Evolutionary conservation across 257 asterid genomes (phyloP), one percentile per base, ranked within the genome.

Genomic region (Capsicum rhomboideum): DNA sequence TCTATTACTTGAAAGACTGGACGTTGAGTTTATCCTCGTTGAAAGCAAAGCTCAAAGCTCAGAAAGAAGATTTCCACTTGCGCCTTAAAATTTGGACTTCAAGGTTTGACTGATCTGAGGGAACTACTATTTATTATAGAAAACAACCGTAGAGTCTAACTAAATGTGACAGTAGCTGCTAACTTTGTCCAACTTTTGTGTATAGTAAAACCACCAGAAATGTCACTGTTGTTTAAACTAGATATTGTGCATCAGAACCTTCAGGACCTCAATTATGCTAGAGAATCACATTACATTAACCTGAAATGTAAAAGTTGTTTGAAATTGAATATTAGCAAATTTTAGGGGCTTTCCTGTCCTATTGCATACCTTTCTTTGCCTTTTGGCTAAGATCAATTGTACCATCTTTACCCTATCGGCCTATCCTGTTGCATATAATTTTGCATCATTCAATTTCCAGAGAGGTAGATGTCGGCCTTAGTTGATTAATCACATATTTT

Each of bases 361-460:
- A 29, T 46, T 75, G 84, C 87, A 74, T 85, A 82, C 78, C 77
- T 86, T 83, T 86, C 84, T 83, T 82, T 82, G 86, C 81, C 86
- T 83, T 86, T 78, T 78, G 82, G 78, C 78, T 82, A 82, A 86
- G 84, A 77, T 86, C 82, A 64, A 68, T 86, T 46, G 77, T 31
- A 28, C 74, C 31, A 29, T 75, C 23, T 75, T 50, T 49, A 46
- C 80, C 80, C 42, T 2, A 34, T 34, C 4, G 40, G 40, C 40
- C 40, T 49, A 49, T 75, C 42, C 40, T 49, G 40, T 75, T 28
- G 40, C 59, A 75, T 75, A 74, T 44, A 74, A 44, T 74, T 44
- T 44, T 23, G 23, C 14, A 23, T 49, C 80, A 49, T 75, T 49
- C 21, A 29, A 23, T 75, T 49, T 26, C 42, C 23, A 75, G 44